Evolutionary conservation across 2,329 filamentous ascomycete species (phyloP).

Genomic region (Ophiostoma pallidulum): DNA sequence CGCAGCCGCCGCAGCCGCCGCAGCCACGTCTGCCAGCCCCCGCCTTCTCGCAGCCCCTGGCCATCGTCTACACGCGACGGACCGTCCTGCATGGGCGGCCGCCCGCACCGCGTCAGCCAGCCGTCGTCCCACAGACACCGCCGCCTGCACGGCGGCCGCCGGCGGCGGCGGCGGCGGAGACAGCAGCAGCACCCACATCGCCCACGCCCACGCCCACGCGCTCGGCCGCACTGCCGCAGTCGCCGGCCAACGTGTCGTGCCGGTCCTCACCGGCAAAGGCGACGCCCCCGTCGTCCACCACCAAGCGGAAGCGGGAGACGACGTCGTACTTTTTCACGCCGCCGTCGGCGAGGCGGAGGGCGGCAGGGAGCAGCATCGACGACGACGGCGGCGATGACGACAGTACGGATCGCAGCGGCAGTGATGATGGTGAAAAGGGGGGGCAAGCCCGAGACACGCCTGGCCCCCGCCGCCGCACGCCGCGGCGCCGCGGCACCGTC

Average conservation of each 20-base stretch:
- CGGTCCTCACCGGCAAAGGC: conserved; percentile 3
- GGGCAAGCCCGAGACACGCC: too few species aligned
- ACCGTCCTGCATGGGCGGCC: not conserved
- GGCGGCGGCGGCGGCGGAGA: too few species aligned
- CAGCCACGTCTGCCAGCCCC: too few species aligned
- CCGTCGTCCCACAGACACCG: not conserved
- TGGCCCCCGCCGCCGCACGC: too few species aligned
- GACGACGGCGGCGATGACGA: not conserved
- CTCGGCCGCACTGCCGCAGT: too few species aligned
- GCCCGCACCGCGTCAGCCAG: not conserved
- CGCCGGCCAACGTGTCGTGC: not conserved
- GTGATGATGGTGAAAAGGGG: too few species aligned
- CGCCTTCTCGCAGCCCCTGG: too few species aligned
- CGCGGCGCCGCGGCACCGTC: conserved; percentile 40
- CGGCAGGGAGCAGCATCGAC: not conserved
- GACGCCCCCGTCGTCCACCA: conserved; percentile 16
- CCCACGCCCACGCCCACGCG: not conserved
- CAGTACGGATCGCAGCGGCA: not conserved
- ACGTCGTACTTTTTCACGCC: conserved; percentile 28
- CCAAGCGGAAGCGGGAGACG: conserved; percentile 20
- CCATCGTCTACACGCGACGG: not conserved
- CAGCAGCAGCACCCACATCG: not conserved
- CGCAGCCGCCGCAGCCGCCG: too few species aligned
- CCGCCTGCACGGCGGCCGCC: not conserved
- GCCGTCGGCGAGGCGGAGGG: not conserved